These are phyloP conservation scores for Mycosphaerella arachidis DNA, from an alignment of 2,329 filamentous ascomycete species.

Conservation along the genomic window DNA sequence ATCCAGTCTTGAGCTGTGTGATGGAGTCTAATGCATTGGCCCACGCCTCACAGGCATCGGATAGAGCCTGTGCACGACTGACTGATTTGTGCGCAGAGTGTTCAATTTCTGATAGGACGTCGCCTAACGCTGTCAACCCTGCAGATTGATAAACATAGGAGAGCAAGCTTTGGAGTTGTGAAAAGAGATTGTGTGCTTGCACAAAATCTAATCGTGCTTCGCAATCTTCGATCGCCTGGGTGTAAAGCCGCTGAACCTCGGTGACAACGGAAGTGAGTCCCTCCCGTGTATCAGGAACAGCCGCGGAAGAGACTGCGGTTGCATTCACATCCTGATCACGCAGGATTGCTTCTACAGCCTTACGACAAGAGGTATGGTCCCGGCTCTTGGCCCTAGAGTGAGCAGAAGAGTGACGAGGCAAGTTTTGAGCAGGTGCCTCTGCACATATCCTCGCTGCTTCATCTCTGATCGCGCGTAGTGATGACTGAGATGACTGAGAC, in stretches of 20 bases:
- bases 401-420: neutral
- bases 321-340: neutral
- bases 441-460: neutral
- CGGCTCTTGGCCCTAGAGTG: neutral
- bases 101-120: constrained; percentile 12
- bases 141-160: constrained; percentile 3
- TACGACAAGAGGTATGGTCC: neutral
- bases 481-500: too few species aligned
- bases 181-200: constrained; percentile 64
- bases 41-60: constrained; percentile 14
- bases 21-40: constrained; percentile 4
- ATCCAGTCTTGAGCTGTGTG: constrained; percentile 4
- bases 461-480: neutral
- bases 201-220: constrained; percentile 78
- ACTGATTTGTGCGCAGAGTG: constrained; percentile 5
- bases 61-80: constrained; percentile 5
- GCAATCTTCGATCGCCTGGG: constrained; percentile 70
- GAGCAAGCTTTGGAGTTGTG: constrained; percentile 18
- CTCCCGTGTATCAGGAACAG: neutral
- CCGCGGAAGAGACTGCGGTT: neutral
- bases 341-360: constrained; percentile 6
- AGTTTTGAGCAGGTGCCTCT: neutral
- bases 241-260: constrained; percentile 50
- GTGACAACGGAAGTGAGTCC: neutral
- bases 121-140: constrained; percentile 3